Base-by-base conservation (phyloP, 73 alveolate genomes). In the Paramecium sonneborni region DNA sequence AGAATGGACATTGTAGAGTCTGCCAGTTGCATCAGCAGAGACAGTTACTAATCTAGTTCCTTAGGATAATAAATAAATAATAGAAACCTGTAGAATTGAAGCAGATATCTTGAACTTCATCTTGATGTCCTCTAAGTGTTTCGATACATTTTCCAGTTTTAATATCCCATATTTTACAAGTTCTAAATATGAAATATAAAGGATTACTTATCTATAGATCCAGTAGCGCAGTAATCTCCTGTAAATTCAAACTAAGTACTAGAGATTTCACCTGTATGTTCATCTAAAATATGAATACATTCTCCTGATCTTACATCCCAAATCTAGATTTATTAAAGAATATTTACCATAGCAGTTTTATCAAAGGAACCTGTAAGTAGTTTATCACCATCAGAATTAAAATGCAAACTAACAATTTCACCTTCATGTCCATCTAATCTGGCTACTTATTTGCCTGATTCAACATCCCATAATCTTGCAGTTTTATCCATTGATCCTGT, bases 371-470 rank as follows among this genome's bases (percentile, higher is more conserved):
- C 99, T 24, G 99, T 99, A 85, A 99, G 92, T 86, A 99, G 88
- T 85, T 97, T 96, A 94, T 99, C 99, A 23, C 99, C 99, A 93
- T 99, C 99, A n/a, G 99, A 96, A 93, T 99, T 99, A 97, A 98
- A 99, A 89, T 98, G 96, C 88, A 98, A 92, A 62, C 98, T 91
- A n/a, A 99, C 99, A 44, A 99, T 98, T 96, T 99, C 99, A 6
- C 99, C 99, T 44, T 96, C 96, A 95, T 96, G 99, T 14, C 99
- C 99, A 21, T 96, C 97, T 69, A 98, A 90, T 38, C 96, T 92
- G 92, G 96, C 97, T 74, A 98, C 91, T 91, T 96, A 97, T 89
- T 95, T 93, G 23, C 98, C 99, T 39, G 99, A 95, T 92, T 98
- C 99, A n/a, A 98, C 97, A 93, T 98, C 98, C 99, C 99, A 98